phyloP scores from a whole-genome alignment of 2,329 filamentous ascomycete genomes.

The Scytalidium lignicola region DNA sequence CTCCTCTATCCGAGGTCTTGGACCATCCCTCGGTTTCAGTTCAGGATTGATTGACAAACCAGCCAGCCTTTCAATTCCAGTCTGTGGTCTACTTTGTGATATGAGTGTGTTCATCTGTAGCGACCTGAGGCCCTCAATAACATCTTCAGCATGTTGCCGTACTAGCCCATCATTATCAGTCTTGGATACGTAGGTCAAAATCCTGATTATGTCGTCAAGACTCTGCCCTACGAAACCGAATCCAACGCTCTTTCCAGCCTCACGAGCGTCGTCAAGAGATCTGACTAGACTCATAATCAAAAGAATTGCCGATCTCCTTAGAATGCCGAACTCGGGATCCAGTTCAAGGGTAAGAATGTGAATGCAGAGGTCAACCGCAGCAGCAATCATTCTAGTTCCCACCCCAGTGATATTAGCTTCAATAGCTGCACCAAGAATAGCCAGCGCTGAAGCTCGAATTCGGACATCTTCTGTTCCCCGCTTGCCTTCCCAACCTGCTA shows the following conservation, averaged over 20 bases:
- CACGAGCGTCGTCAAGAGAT: slow-evolving; percentile 50
- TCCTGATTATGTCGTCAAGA: slow-evolving; percentile 55
- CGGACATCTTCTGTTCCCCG: slow-evolving; percentile 64
- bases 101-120: slow-evolving; percentile 48
- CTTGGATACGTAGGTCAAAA: slow-evolving; percentile 57
- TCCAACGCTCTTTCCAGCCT: slow-evolving; percentile 39
- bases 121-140: slow-evolving; percentile 60
- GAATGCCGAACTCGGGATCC: slow-evolving; percentile 54
- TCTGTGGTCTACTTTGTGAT: slow-evolving; percentile 9
- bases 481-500: slow-evolving; percentile 63
- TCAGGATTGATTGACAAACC: slow-evolving; percentile 38
- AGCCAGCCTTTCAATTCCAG: slow-evolving; percentile 31
- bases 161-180: slow-evolving; percentile 67
- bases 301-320: slow-evolving; percentile 62
- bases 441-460: slow-evolving; percentile 64
- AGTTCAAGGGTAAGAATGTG: slow-evolving; percentile 59
- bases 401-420: slow-evolving; percentile 57
- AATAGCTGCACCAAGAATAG: slow-evolving; percentile 54
- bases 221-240: slow-evolving; percentile 52
- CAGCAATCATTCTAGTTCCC: slow-evolving; percentile 45
- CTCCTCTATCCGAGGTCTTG: slow-evolving; percentile 51
- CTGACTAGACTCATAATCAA: slow-evolving; percentile 57
- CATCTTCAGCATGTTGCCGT: slow-evolving; percentile 59
- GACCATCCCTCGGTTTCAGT: slow-evolving; percentile 3
- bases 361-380: slow-evolving; percentile 57